Base-by-base conservation (phyloP, 768 basidiomycete genomes). In the Tricholomella constricta region DNA sequence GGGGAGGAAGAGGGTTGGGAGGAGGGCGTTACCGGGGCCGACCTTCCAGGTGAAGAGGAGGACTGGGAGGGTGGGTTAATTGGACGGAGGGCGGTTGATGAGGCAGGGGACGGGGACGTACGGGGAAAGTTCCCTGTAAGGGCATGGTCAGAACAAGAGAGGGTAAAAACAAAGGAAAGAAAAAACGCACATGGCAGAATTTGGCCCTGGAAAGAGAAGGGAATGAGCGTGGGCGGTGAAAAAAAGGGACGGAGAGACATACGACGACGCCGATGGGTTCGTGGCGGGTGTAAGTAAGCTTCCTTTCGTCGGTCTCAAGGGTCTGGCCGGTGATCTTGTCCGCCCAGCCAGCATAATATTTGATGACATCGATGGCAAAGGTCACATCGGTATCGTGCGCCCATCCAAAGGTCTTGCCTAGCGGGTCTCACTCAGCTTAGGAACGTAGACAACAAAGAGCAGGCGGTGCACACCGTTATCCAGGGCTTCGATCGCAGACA, bases 1-100 rank as follows among this genome's bases (percentile, higher is more conserved):
- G n/a, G n/a, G n/a, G n/a, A n/a, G n/a, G n/a, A n/a, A 27, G 11
- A 22, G 8, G 15, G 17, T 4, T 27, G 20, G 29, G n/a, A 19
- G 11, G 42, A 54, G n/a, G n/a, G n/a, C n/a, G n/a, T n/a, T 60
- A 67, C 87, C 91, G 5, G 93, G 91, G 0, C 78, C 91, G 45
- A 91, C 65, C 69, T 93, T 94, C 87, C 87, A 89, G 3, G 79
- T 64, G 52, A 86, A 69, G 83, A 92, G 88, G 44, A 75, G 63
- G 51, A 80, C 77, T 74, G 57, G 65, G 65, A 71, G 29, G 5
- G 27, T 40, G 45, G 31, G 36, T 31, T 20, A 22, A n/a, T 29
- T 22, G 36, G n/a, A 8, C 35, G 14, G 22, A 22, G 6, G 35
- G 11, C n/a, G 6, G 29, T 11, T 3, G 29, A 34, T 26, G 11